Evolutionary conservation across 306 rosid genomes (phyloP), one percentile per base, ranked within the genome.

Genomic region (Cucurbita moschata): DNA sequence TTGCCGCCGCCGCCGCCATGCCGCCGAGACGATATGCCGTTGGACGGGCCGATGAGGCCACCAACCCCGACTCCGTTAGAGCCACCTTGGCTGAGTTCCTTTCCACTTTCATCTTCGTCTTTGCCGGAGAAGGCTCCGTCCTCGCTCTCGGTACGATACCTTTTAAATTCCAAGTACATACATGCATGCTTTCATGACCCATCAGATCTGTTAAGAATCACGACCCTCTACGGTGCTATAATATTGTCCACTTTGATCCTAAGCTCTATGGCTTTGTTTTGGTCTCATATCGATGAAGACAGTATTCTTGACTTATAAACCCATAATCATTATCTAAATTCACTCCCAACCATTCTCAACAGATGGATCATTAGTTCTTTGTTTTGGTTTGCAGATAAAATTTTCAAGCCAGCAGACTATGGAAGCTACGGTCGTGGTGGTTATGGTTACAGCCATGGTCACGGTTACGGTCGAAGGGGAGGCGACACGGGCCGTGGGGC

Each of bases 71-170:
- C 75, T 87, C 99, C 82, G 77, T 94, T 71, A 85, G 99, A 81
- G 99, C 97, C 16, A 44, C 96, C 64, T 66, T 94, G 55, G 96
- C 96, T 57, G 99, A 94, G 84, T 89, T 94, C 65, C 72, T 86
- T 9, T 84, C 99, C 44, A 94, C 96, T 69, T 77, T 85, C 84
- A 84, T 94, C 84, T 94, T 89, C 71, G 99, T 94, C 65, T 94
- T 94, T 68, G 95, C 96, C 15, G 97, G 92, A 63, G 96, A 91
- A 89, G 99, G 99, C 89, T 87, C 95, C n/a, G 50, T 88, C 67
- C 97, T 94, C 23, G 96, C 95, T 59, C 83, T 91, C 38, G 90
- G 99, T 87, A 62, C 14, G 4, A 10, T 12, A 3, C 51, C 12
- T 47, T 12, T 11, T 47, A 30, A 30, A 30, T 30, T 47, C 5